Evolutionary conservation across 805 yeast genomes (phyloP).

Genomic region (Ogataea glucozyma): DNA sequence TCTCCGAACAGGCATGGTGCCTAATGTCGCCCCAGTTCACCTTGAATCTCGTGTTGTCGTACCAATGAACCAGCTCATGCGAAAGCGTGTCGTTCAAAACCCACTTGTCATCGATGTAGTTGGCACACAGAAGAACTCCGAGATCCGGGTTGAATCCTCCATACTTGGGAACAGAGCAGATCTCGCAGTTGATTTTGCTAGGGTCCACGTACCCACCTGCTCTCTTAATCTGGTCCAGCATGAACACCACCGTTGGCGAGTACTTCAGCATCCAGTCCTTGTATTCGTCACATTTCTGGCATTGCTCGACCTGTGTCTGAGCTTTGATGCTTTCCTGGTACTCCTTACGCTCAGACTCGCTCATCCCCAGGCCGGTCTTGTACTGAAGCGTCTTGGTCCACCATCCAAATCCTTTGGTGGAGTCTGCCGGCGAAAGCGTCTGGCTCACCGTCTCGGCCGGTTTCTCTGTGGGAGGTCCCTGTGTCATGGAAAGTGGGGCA

Average conservation of each 20-base stretch:
- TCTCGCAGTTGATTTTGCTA: conserved; percentile 69
- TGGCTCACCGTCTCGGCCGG: conserved; percentile 7
- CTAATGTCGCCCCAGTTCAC: conserved; percentile 82
- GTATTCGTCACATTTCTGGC: conserved; percentile 70
- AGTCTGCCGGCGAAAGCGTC: conserved; percentile 35
- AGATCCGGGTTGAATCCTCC: conserved; percentile 93
- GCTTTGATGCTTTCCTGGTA: conserved; percentile 53
- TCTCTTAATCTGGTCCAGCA: conserved; percentile 79
- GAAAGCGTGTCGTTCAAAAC: conserved; percentile 89
- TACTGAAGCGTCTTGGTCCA: conserved; percentile 75
- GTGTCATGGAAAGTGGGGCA: no score
- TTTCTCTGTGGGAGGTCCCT: conserved; percentile 7
- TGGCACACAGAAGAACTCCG: conserved; percentile 87
- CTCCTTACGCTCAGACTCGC: conserved; percentile 49
- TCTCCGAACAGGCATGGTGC: conserved; percentile 97
- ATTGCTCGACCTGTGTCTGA: conserved; percentile 39
- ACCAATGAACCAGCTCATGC: conserved; percentile 92
- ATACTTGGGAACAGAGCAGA: conserved; percentile 77
- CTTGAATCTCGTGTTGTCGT: conserved; percentile 84
- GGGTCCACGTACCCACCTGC: conserved; percentile 52
- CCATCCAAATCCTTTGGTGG: conserved; percentile 58
- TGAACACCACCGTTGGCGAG: conserved; percentile 83
- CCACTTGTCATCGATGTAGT: conserved; percentile 69
- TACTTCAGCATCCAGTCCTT: conserved; percentile 77
- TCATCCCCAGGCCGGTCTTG: conserved; percentile 66